Evolutionary conservation across 164 flowering plant genomes (phyloP).

Genomic region (Magnolia changhungtana): DNA sequence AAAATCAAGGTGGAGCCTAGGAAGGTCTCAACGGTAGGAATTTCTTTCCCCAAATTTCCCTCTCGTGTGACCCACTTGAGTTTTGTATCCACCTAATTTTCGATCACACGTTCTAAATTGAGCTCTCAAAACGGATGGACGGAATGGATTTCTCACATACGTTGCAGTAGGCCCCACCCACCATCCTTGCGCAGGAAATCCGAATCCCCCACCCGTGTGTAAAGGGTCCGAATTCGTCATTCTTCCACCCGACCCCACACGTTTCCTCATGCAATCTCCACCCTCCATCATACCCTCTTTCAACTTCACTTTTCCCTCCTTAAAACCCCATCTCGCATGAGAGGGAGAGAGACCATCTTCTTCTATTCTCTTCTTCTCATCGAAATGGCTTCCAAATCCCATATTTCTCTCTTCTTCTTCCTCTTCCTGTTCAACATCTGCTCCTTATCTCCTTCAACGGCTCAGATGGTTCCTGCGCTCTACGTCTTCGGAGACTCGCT

Average conservation of each 20-base stretch:
- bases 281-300: background rate
- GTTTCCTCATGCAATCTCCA: background rate
- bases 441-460: conserved; percentile 3
- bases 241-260: background rate
- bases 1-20: too few relatives aligned
- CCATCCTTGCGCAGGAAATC: too few relatives aligned
- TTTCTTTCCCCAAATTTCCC: too few relatives aligned
- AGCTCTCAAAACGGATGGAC: too few relatives aligned
- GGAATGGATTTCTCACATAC: too few relatives aligned
- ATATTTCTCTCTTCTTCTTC: background rate
- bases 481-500: conserved; percentile 78
- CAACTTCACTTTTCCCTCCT: background rate
- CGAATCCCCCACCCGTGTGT: too few relatives aligned
- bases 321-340: background rate
- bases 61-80: too few relatives aligned
- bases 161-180: too few relatives aligned
- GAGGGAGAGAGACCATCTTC: conserved; percentile 1
- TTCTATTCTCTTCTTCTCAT: background rate
- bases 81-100: too few relatives aligned
- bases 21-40: too few relatives aligned
- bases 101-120: too few relatives aligned
- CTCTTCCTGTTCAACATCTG: background rate
- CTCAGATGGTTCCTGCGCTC: conserved; percentile 44
- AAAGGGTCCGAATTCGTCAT: background rate
- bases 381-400: background rate